Conservation (phyloP, 139 green algal genomes). For the Micractinium sp. region DNA sequence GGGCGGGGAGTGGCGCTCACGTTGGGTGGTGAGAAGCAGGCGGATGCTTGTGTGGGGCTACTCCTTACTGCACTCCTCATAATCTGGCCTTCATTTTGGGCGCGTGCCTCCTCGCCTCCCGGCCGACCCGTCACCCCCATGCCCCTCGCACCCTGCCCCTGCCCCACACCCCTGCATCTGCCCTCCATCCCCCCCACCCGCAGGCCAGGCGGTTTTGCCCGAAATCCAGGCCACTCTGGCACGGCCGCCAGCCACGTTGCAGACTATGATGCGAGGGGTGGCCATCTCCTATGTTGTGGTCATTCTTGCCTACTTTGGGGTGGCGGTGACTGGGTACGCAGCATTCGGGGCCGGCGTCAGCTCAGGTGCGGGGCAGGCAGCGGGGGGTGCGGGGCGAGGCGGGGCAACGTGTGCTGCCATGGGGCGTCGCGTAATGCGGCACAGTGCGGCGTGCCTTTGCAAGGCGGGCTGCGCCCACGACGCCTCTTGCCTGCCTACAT, state of each 20-base stretch:
- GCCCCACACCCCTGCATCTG: background rate
- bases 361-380: background rate
- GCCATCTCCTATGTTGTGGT: conserved; percentile 54
- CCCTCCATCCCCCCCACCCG: background rate
- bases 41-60: background rate
- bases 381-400: background rate
- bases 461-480: too few relatives aligned
- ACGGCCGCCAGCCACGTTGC: conserved; percentile 43
- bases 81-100: background rate
- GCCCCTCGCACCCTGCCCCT: background rate
- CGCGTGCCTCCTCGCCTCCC: too few relatives aligned
- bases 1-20: too few relatives aligned
- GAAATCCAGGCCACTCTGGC: conserved; percentile 62
- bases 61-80: background rate
- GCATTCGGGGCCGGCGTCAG: conserved; percentile 55
- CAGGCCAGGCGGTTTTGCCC: conserved; percentile 52
- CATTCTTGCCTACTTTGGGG: conserved; percentile 62
- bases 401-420: too few relatives aligned
- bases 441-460: too few relatives aligned
- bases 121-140: background rate
- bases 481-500: too few relatives aligned
- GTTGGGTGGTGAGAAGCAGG: too few relatives aligned
- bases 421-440: too few relatives aligned
- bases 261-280: conserved; percentile 63
- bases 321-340: conserved; percentile 63